These are phyloP conservation scores for Leptodontidium sp. DNA, from an alignment of 2,329 filamentous ascomycete genomes.

Conservation along the genomic window DNA sequence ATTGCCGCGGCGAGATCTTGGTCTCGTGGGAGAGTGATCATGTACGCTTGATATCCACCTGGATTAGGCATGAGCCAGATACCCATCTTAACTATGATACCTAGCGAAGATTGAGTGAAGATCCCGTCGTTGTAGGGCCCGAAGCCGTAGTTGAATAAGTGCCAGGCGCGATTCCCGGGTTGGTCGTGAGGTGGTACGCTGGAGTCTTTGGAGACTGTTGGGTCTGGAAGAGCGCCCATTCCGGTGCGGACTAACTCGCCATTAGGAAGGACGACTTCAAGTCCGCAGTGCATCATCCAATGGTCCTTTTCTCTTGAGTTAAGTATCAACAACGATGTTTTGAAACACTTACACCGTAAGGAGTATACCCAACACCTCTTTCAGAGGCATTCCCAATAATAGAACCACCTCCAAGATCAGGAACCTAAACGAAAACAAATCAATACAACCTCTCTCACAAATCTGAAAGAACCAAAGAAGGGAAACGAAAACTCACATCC, in stretches of 20 bases:
- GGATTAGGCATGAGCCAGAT: slow-evolving; percentile 61
- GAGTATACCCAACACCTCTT: slow-evolving; percentile 56
- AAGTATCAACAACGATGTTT: background rate
- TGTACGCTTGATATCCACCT: slow-evolving; percentile 54
- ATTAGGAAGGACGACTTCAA: slow-evolving; percentile 56
- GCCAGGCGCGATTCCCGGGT: slow-evolving; percentile 50
- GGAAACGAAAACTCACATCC: slow-evolving; percentile 44
- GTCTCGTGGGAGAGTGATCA: slow-evolving; percentile 54
- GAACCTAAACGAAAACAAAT: slow-evolving; percentile 15
- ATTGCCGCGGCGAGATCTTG: slow-evolving; percentile 38
- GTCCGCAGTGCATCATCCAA: slow-evolving; percentile 51
- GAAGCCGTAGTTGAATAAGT: slow-evolving; percentile 51
- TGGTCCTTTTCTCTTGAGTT: slow-evolving; percentile 45
- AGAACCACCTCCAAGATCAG: slow-evolving; percentile 52
- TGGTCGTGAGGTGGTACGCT: slow-evolving; percentile 12
- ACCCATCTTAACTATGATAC: slow-evolving; percentile 62
- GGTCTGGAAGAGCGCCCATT: slow-evolving; percentile 53
- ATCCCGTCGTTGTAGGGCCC: slow-evolving; percentile 54
- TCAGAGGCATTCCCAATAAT: slow-evolving; percentile 57
- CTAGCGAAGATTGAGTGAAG: slow-evolving; percentile 60
- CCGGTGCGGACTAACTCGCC: slow-evolving; percentile 57
- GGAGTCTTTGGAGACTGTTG: slow-evolving; percentile 19
- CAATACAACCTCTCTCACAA: background rate
- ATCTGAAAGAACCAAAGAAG: slow-evolving; percentile 31
- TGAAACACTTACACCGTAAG: slow-evolving; percentile 49